Percentiles rank a stretch among this genome's conserved stretches.
Evolutionary conservation across 331 rosid genomes (phyloP).

Genomic region (Malus hybrid): DNA sequence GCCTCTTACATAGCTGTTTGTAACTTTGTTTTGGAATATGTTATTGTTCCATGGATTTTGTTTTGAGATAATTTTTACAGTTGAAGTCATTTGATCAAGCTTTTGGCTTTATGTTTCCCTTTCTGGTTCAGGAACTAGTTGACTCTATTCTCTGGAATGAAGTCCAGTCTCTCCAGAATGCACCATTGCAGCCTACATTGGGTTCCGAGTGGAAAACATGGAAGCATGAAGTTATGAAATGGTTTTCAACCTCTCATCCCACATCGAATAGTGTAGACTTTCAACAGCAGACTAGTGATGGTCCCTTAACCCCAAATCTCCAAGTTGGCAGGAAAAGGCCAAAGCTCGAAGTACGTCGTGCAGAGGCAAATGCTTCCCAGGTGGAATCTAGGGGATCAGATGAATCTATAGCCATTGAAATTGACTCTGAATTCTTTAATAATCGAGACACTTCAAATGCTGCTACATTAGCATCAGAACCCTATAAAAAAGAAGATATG

Average conservation of each 20-base stretch:
- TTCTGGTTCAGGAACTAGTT: slow-evolving; percentile 64
- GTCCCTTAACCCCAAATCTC: slow-evolving; percentile 44
- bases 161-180: slow-evolving; percentile 58
- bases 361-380: slow-evolving; percentile 70
- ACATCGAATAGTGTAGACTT: slow-evolving; percentile 35
- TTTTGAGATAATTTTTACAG: slow-evolving; percentile 1
- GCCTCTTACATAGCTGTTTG: not conserved
- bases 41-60: not conserved
- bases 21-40: too few relatives aligned
- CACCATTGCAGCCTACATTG: slow-evolving; percentile 46
- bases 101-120: slow-evolving; percentile 18
- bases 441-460: slow-evolving; percentile 38
- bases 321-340: slow-evolving; percentile 82
- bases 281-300: slow-evolving; percentile 44
- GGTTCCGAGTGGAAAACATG: slow-evolving; percentile 96
- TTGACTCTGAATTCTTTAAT: slow-evolving; percentile 61
- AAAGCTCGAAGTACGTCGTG: slow-evolving; percentile 97
- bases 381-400: slow-evolving; percentile 45
- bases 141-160: slow-evolving; percentile 78
- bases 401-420: slow-evolving; percentile 50
- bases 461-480: slow-evolving; percentile 38
- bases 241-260: slow-evolving; percentile 62
- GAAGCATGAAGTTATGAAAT: slow-evolving; percentile 90
- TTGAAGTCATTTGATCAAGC: not conserved
- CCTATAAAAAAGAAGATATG: slow-evolving; percentile 37